Evolutionary conservation across 2,329 filamentous ascomycete species (phyloP).

Genomic region (Ophidiomyces ophidiicola): DNA sequence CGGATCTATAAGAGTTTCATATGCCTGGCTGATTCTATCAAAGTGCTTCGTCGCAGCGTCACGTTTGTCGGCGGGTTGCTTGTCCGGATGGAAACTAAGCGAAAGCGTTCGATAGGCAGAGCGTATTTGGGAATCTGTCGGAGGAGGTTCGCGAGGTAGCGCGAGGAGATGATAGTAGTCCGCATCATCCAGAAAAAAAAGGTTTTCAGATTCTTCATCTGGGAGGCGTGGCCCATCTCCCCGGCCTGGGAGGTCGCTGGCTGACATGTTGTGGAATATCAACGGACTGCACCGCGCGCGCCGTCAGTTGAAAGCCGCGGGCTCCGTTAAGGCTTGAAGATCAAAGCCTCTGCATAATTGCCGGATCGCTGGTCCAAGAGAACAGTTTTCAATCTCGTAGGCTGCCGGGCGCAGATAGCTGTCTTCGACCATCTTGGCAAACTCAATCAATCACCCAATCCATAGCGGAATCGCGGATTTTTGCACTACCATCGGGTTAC

Average conservation of each 20-base stretch:
- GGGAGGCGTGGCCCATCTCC: background rate
- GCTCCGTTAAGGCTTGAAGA: too few species aligned
- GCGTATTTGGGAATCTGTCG: conserved; percentile 32
- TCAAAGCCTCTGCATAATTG: too few species aligned
- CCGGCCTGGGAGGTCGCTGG: background rate
- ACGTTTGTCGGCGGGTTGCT: conserved; percentile 30
- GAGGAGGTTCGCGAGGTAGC: conserved; percentile 29
- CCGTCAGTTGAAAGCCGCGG: too few species aligned
- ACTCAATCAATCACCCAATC: too few species aligned
- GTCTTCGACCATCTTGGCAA: too few species aligned
- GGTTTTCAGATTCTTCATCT: conserved; percentile 13
- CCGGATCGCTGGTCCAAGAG: too few species aligned
- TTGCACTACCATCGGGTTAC: too few species aligned
- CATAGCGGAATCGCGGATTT: too few species aligned
- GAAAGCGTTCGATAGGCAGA: conserved; percentile 34
- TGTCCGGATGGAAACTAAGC: conserved; percentile 36
- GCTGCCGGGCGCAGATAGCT: too few species aligned
- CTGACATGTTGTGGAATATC: too few species aligned
- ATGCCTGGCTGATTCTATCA: conserved; percentile 30
- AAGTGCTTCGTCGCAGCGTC: conserved; percentile 31
- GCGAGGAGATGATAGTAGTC: conserved; percentile 35
- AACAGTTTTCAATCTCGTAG: too few species aligned
- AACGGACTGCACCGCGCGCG: too few species aligned
- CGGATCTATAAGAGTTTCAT: conserved; percentile 32
- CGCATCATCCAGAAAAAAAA: conserved; percentile 12